Base-by-base conservation (phyloP, 345 rosid species). In the Camelina hispida region DNA sequence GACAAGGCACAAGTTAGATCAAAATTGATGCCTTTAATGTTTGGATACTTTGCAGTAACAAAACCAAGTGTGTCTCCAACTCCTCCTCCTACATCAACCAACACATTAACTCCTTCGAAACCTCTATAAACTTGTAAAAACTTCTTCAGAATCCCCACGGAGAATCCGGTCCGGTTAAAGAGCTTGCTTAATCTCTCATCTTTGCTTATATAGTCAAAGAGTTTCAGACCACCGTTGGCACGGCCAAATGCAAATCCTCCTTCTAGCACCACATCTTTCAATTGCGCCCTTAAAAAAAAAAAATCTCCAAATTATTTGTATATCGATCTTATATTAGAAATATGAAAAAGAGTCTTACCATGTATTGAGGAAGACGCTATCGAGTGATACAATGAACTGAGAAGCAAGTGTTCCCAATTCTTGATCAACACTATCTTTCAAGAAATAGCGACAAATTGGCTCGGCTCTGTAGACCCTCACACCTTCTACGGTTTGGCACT, bases 41-140 rank as follows among this genome's bases (percentile, higher is more conserved):
- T 55, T 35, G 74, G 74, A 60, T 72, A 72, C 20, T 66, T 66
- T 38, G 77, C 52, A 38, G 63, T 71, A 58, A 78, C 13, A 8
- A 72, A 22, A 2, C 71, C 70, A 15, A 78, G 17, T 16, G 77
- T 48, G 16, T 57, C 63, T 6, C 77, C 72, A 13, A 65, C 56
- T 7, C 81, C 81, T 55, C 77, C 81, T 35, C 77, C 81, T 44
- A 77, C 73, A 71, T 78, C 81, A 50, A 78, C 77, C 63, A 78
- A 48, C 15, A 48, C 60, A 28, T 57, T 58, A 4, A 78, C 37
- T n/a, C 54, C 67, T 65, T 78, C 73, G 0, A 78, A 78, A 2
- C 81, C 81, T 46, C 25, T 58, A 12, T 78, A 78, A 61, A 50
- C 60, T 32, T 66, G 55, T 5, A 71, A 54, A 37, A 78, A 32